Percentiles rank a stretch among this genome's conserved stretches.
phyloP scores from a whole-genome alignment of 2,329 filamentous ascomycete genomes.

The Fusarium heterosporum region DNA sequence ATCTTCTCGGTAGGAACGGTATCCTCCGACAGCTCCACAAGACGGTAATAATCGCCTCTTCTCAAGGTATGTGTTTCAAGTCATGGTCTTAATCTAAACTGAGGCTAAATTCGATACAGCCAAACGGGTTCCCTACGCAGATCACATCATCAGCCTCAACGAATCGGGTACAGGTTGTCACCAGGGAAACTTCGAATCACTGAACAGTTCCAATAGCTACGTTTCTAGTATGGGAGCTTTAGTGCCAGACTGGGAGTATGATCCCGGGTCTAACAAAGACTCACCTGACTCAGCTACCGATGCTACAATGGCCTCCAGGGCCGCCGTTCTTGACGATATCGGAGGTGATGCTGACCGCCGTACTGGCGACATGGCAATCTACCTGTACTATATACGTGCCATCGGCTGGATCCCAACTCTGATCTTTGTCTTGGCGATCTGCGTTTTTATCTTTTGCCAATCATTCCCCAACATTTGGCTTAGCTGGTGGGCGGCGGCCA shows the following conservation, averaged over 20 bases:
- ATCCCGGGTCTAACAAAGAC: not conserved
- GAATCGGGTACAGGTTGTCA: constrained; percentile 4
- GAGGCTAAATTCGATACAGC: not conserved
- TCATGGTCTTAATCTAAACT: rapidly evolving
- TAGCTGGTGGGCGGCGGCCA: constrained; percentile 45
- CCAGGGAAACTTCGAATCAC: constrained; percentile 28
- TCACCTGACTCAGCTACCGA: not conserved
- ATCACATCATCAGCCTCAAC: constrained; percentile 32
- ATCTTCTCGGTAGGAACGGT: constrained; percentile 42
- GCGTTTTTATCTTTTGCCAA: constrained; percentile 43
- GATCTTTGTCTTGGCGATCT: constrained; percentile 39
- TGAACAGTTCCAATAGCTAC: constrained; percentile 21
- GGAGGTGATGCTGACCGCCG: constrained; percentile 27
- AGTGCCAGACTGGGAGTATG: constrained; percentile 1
- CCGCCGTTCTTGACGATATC: constrained; percentile 6
- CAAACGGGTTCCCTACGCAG: constrained; percentile 30
- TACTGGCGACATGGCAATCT: constrained; percentile 37
- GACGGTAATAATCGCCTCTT: constrained; percentile 30
- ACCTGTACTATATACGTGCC: constrained; percentile 45
- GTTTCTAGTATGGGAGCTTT: constrained; percentile 15
- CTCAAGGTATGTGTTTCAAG: constrained; percentile 7
- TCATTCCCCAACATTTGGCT: constrained; percentile 47
- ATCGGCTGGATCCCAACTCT: constrained; percentile 44
- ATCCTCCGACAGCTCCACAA: constrained; percentile 31
- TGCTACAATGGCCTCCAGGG: not conserved